Evolutionary conservation across 2,329 filamentous ascomycete genomes (phyloP).

Genomic region (Sphaerulina populicola): DNA sequence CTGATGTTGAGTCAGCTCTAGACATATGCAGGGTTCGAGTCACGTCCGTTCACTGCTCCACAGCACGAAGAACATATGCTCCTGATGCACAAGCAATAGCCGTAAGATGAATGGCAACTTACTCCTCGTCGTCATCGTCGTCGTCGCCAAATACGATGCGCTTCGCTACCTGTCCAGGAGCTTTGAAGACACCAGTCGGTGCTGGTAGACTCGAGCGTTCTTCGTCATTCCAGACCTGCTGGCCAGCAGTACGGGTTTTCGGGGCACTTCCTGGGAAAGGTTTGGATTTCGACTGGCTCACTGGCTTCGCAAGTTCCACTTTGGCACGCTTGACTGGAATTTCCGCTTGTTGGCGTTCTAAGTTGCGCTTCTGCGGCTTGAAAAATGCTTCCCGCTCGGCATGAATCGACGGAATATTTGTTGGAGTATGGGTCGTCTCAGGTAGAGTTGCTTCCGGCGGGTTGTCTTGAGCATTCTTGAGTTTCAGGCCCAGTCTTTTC

Average conservation of each 20-base stretch:
- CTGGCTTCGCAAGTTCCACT: constrained; percentile 1
- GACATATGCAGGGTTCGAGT: neutral
- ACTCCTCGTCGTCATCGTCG: constrained; percentile 18
- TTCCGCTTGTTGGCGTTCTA: constrained; percentile 4
- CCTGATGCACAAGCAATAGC: neutral
- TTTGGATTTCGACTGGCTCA: neutral
- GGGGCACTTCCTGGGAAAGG: constrained; percentile 6
- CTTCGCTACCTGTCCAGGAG: constrained; percentile 15
- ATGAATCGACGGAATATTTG: neutral
- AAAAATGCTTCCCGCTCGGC: neutral
- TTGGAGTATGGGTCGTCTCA: constrained; percentile 1
- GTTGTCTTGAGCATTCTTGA: constrained; percentile 45
- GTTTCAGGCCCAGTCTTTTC: constrained; percentile 53
- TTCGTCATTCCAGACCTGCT: constrained; percentile 4
- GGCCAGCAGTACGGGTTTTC: constrained; percentile 1
- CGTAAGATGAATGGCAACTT: constrained; percentile 9
- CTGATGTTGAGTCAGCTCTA: constrained; percentile 1
- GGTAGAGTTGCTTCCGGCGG: constrained; percentile 9
- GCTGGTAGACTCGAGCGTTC: constrained; percentile 10
- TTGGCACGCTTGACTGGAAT: constrained; percentile 12
- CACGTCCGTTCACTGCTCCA: neutral
- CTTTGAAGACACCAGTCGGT: constrained; percentile 14
- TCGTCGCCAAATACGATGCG: constrained; percentile 20
- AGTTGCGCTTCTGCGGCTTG: constrained; percentile 5
- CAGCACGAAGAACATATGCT: neutral